These are phyloP conservation scores for Mycena leptocephala DNA, from an alignment of 768 basidiomycete species.

Conservation along the genomic window DNA sequence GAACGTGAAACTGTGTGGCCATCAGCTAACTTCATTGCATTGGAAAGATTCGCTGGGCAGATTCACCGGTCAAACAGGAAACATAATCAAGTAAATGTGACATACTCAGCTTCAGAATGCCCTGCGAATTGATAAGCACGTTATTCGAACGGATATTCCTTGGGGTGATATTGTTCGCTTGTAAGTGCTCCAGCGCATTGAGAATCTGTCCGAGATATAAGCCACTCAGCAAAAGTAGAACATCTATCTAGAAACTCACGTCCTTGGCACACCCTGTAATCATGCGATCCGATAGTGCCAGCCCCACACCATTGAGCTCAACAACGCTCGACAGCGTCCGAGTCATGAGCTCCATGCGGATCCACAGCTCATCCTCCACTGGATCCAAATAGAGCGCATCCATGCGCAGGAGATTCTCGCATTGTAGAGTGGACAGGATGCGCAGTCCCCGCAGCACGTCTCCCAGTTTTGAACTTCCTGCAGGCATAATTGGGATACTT, in stretches of 20 bases:
- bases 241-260: slow-evolving; percentile 52
- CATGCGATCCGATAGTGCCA: slow-evolving; percentile 60
- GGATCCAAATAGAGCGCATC: slow-evolving; percentile 63
- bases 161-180: slow-evolving; percentile 63
- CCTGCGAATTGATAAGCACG: slow-evolving; percentile 61
- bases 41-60: slow-evolving; percentile 17
- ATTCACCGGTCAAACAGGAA: background rate
- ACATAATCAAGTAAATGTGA: slow-evolving; percentile 45
- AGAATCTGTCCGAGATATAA: slow-evolving; percentile 54
- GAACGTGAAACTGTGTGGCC: background rate
- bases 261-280: slow-evolving; percentile 68
- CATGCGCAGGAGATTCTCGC: slow-evolving; percentile 61
- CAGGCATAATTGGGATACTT: slow-evolving; percentile 56
- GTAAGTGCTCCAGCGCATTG: slow-evolving; percentile 61
- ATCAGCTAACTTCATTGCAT: background rate
- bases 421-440: slow-evolving; percentile 56
- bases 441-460: slow-evolving; percentile 61
- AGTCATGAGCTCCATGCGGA: slow-evolving; percentile 77
- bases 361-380: slow-evolving; percentile 63
- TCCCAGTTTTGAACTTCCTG: slow-evolving; percentile 58
- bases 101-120: slow-evolving; percentile 64
- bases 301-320: slow-evolving; percentile 59
- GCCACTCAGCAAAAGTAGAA: no score
- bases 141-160: slow-evolving; percentile 74
- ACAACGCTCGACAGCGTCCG: slow-evolving; percentile 71